Conservation (phyloP, 139 green algal species). For the Deuterostichococcus epilithicus region DNA sequence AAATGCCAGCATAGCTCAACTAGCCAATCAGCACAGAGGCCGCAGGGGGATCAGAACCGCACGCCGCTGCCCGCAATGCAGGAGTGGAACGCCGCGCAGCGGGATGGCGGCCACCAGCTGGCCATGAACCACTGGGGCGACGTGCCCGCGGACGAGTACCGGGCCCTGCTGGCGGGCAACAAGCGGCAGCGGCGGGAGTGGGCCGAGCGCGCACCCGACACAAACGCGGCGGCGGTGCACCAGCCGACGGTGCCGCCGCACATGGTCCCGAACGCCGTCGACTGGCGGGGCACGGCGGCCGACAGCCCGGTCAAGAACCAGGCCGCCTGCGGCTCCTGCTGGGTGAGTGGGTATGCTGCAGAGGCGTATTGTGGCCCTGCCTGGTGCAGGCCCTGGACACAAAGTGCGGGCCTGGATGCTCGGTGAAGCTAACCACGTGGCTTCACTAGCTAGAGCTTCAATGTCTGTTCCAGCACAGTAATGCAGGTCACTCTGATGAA, state of each 20-base stretch:
- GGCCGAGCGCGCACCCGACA: neutral
- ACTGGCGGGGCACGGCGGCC: constrained; percentile 38
- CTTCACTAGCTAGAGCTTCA: no score
- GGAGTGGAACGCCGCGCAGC: neutral
- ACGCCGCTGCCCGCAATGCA: no score
- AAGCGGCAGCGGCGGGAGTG: neutral
- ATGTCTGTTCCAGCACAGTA: no score
- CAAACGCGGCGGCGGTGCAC: constrained; percentile 8
- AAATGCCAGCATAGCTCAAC: no score
- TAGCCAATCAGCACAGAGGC: no score
- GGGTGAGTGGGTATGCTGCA: constrained; percentile 21
- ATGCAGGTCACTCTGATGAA: no score
- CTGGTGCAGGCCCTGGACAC: no score
- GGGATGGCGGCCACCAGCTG: constrained; percentile 12
- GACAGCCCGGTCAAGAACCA: constrained; percentile 64
- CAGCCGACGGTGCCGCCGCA: constrained; percentile 19
- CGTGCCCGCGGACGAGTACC: constrained; percentile 43
- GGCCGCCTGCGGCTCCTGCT: constrained; percentile 51
- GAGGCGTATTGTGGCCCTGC: neutral
- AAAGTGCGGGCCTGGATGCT: no score
- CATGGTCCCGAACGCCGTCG: constrained; percentile 32
- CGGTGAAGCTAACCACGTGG: no score
- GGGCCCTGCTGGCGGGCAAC: constrained; percentile 27
- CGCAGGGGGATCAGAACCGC: no score
- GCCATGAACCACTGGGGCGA: constrained; percentile 49